Conservation (phyloP, 768 basidiomycete genomes). For the Xanthoconium purpureum region DNA sequence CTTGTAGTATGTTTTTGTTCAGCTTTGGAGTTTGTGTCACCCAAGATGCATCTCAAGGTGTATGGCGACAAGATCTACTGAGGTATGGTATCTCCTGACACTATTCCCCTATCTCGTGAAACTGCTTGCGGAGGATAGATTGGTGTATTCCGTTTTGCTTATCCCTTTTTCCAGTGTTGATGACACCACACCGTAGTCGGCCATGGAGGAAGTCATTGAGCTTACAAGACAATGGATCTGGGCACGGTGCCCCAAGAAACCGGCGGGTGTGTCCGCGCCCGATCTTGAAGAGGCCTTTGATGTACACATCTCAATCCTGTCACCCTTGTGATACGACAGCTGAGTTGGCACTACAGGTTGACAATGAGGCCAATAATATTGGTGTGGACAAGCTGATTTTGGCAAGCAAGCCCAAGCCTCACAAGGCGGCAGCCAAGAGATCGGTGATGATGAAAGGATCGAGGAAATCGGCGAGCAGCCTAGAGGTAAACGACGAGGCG, state of each 20-base stretch:
- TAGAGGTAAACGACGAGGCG: slow-evolving; percentile 14
- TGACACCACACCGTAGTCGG: slow-evolving; percentile 29
- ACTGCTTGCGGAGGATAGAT: slow-evolving; percentile 71
- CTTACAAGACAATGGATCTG: slow-evolving; percentile 79
- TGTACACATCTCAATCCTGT: slow-evolving; percentile 38
- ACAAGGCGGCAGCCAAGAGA: no score
- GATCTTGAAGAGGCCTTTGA: slow-evolving; percentile 93
- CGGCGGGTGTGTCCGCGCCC: slow-evolving; percentile 70
- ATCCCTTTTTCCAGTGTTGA: background rate
- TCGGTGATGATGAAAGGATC: background rate
- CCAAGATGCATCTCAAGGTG: slow-evolving; percentile 81
- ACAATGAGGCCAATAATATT: slow-evolving; percentile 49
- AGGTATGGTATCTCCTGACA: slow-evolving; percentile 93
- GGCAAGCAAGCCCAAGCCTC: slow-evolving; percentile 40
- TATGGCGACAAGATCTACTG: slow-evolving; percentile 86
- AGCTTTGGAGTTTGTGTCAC: background rate
- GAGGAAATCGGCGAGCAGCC: slow-evolving; percentile 4
- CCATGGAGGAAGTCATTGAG: slow-evolving; percentile 77
- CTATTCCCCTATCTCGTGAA: slow-evolving; percentile 76
- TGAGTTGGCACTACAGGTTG: slow-evolving; percentile 34
- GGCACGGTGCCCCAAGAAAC: slow-evolving; percentile 79
- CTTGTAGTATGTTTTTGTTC: slow-evolving; percentile 63
- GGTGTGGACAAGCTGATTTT: slow-evolving; percentile 60
- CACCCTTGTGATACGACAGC: background rate
- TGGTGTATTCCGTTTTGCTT: slow-evolving; percentile 49